Conservation (phyloP, 2,329 filamentous ascomycete species). For the Dactylonectria macrodidyma region DNA sequence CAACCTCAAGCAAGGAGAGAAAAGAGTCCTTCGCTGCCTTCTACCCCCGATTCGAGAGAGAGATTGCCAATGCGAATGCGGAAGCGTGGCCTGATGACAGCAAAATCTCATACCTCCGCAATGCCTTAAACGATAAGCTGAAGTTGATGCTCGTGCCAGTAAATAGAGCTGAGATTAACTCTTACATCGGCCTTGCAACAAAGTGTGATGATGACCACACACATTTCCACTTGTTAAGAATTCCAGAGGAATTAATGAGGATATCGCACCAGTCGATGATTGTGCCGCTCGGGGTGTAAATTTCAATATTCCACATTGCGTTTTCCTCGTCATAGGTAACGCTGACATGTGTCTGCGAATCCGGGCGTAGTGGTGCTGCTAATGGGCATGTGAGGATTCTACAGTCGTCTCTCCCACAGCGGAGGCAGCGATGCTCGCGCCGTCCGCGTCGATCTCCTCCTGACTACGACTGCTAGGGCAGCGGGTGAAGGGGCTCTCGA, state of each 20-base stretch:
- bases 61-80: constrained; percentile 11
- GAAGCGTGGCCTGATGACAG: constrained; percentile 8
- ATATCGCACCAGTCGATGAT: too few relatives aligned
- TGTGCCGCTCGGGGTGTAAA: too few relatives aligned
- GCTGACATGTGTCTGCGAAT: background rate
- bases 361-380: background rate
- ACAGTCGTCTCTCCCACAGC: background rate
- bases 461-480: background rate
- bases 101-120: constrained; percentile 5
- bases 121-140: constrained; percentile 8
- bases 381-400: background rate
- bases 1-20: constrained; percentile 5
- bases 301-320: too few relatives aligned
- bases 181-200: constrained; percentile 2
- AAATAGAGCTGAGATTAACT: constrained; percentile 1
- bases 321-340: too few relatives aligned
- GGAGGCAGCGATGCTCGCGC: background rate
- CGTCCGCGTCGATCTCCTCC: constrained; percentile 1
- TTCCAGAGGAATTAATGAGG: too few relatives aligned
- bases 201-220: constrained; percentile 8
- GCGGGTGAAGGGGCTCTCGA: background rate
- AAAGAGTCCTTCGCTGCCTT: constrained; percentile 1
- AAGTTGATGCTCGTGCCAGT: constrained; percentile 7
- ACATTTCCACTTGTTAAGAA: too few relatives aligned
- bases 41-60: constrained; percentile 9